Evolutionary conservation across 129 eudicot genomes (phyloP), one percentile per base, ranked within the genome.

Genomic region (Escallonia herrerae): DNA sequence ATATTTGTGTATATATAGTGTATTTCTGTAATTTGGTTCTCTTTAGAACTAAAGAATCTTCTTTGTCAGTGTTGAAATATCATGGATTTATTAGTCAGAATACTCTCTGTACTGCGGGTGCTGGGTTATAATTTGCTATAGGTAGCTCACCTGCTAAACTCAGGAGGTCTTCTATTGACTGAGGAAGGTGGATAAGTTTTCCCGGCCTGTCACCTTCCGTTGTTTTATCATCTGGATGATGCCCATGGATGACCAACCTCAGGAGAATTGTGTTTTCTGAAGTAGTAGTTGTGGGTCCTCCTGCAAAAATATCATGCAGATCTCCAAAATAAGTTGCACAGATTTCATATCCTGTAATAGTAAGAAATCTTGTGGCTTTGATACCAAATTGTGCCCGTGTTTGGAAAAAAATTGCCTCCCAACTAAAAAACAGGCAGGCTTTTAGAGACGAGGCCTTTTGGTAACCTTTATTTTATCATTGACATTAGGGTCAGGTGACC

Each of bases 211-310:
- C 77, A 53, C 68, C 64, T 53, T 72, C 74, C 8, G 60, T 60
- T 66, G 50, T 68, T 60, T 76, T 68, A 59, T 79, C 69, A 69
- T 75, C 76, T 67, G 95, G 97, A 47, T 77, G 90, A 75, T 90
- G 80, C 40, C 90, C 90, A 54, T 90, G 95, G 67, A 90, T 78
- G 42, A 86, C 79, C 61, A 90, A 77, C 76, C 97, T 81, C 62
- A 64, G 48, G 40, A 86, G 86, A 54, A 58, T 50, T 44, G 69
- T 50, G 38, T 68, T 69, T 54, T 72, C 47, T 40, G 46, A 64
- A 22, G 72, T 65, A 64, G 63, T 48, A 63, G 54, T 61, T 49
- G 63, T 62, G 37, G 80, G 72, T 58, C 67, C 61, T 81, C 81
- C 97, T 90, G 79, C 72, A 80, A 58, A 69, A 50, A 58, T 69